Evolutionary conservation across 768 basidiomycete species (phyloP), one percentile per base, ranked within the genome.

Genomic region (Imleria badia): DNA sequence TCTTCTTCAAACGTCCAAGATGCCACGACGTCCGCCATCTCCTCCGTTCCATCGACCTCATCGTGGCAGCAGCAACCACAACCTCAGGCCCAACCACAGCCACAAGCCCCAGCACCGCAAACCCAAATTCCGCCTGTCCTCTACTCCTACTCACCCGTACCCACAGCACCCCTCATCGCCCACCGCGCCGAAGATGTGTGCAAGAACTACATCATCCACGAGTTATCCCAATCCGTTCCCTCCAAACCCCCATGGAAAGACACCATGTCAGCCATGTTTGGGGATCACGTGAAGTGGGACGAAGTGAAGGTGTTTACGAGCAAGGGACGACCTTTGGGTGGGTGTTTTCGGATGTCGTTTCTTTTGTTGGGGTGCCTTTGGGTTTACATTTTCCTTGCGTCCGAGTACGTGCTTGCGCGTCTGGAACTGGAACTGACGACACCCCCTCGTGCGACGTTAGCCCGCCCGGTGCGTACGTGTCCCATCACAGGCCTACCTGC

Each of bases 231-330:
- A 56, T 65, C 70, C 2, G 71, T 77, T 22, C 74, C 73, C 6
- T 69, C 71, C 1, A 69, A 83, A 54, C 86, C 88, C 0, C 64
- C 70, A 1, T 88, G 89, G 87, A 76, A 73, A 44, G 82, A 87
- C 30, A 91, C 87, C 12, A 89, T 94, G 86, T 63, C 78, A 8
- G 85, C 91, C 2, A 78, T 96, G 75, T 92, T 98, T 61, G 94
- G 95, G 2, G 78, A 88, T 47, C 87, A 95, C 60, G 86, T 87
- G 10, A 79, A 86, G 45, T 98, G 90, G 90, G 84, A 88, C 47
- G 80, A 85, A 29, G 54, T 89, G 20, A 82, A 78, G 55, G 86
- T 86, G 7, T 89, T 81, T 60, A 74, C 76, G 2, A 78, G 81
- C 22, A 88, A 85, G 68, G 76, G 76, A n/a, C 75, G 89, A 13